Percentiles rank a stretch among this genome's conserved stretches.
Evolutionary conservation across 2,329 filamentous ascomycete species (phyloP).

Genomic region (Pseudogymnoascus sp.): DNA sequence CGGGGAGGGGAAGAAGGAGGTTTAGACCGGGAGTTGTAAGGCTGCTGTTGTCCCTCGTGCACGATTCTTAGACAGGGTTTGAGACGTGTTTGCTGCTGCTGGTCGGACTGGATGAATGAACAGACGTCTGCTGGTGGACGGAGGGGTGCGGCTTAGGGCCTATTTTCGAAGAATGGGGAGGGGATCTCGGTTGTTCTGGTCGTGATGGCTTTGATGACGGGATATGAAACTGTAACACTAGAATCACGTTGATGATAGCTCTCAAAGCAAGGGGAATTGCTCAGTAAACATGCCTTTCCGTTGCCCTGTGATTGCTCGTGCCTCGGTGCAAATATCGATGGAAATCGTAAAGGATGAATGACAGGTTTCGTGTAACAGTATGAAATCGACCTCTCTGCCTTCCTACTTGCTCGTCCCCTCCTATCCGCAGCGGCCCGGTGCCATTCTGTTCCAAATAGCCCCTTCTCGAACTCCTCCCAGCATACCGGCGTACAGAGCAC

Average conservation of each 20-base stretch:
- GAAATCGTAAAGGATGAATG: neutral
- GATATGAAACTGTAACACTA: neutral
- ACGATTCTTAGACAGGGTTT: neutral
- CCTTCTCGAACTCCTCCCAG: neutral
- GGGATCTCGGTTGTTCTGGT: neutral
- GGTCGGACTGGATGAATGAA: neutral
- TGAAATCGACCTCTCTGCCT: neutral
- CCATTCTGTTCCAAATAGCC: neutral
- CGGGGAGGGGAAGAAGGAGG: slow-evolving; percentile 38
- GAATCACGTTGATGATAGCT: neutral
- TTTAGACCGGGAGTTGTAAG: slow-evolving; percentile 24
- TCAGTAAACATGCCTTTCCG: neutral
- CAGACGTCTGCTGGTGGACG: neutral
- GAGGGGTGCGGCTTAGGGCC: no score
- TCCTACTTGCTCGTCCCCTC: neutral
- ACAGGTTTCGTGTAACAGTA: neutral
- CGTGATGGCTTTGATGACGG: neutral
- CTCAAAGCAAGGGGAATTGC: neutral
- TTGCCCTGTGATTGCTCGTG: neutral
- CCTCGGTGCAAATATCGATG: neutral
- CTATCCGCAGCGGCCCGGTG: neutral
- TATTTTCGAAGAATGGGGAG: neutral
- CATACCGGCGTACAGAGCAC: neutral
- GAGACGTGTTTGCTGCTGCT: neutral
- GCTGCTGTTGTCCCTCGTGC: neutral